Evolutionary conservation across 345 rosid genomes (phyloP).

Genomic region (Eucalyptus polybractea): DNA sequence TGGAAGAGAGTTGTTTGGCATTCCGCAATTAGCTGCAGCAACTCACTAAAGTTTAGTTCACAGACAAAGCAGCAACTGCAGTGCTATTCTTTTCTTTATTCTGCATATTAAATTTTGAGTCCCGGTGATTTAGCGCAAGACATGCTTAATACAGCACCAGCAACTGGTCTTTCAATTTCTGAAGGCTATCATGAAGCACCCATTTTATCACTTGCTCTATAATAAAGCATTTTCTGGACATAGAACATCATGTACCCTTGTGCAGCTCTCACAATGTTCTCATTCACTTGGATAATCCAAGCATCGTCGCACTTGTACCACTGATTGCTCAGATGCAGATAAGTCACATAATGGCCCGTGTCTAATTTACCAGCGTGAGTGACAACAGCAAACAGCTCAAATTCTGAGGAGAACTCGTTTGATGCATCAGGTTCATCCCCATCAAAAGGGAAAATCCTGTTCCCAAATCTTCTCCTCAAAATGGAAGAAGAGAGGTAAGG

Average conservation of each 20-base stretch:
- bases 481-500: too few species aligned
- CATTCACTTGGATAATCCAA: slow-evolving; percentile 45
- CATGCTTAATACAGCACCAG: background rate
- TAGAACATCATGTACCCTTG: slow-evolving; percentile 90
- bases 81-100: background rate
- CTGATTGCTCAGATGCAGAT: too few species aligned
- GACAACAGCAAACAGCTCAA: too few species aligned
- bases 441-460: too few species aligned
- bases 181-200: background rate
- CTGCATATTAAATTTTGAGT: background rate
- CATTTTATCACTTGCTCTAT: slow-evolving; percentile 11
- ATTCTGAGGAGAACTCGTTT: too few species aligned
- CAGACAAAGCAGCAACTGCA: background rate
- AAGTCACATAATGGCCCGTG: too few species aligned
- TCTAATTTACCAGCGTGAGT: too few species aligned
- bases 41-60: background rate
- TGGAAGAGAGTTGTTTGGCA: too few species aligned
- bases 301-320: too few species aligned
- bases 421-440: too few species aligned
- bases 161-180: background rate
- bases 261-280: slow-evolving; percentile 68
- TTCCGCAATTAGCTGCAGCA: background rate
- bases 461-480: too few species aligned
- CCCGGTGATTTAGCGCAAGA: background rate
- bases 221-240: slow-evolving; percentile 53